Base-by-base conservation (phyloP, 169 alveolate species). In the Eimeria acervulina region DNA sequence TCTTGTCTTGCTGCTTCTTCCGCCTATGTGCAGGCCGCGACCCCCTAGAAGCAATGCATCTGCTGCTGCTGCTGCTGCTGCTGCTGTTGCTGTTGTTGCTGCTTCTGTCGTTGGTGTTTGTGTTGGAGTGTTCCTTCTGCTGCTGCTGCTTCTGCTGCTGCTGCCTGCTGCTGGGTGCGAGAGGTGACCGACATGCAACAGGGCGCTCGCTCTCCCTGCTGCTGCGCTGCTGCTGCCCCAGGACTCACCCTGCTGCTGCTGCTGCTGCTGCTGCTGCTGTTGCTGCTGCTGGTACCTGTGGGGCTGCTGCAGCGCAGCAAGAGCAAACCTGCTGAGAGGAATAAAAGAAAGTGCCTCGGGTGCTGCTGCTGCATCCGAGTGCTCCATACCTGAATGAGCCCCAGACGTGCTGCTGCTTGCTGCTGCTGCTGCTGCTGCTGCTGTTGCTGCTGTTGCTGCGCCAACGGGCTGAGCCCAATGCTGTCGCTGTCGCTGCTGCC, bases 11-110 rank as follows among this genome's bases (percentile, higher is more conserved):
- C 81, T 70, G 81, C 42, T 17, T 70, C 66, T 19, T 55, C 66
- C 12, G 10, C 15, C 51, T n/a, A 13, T 12, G 7, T 70, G 81
- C 42, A 70, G 81, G 17, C 42, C 8, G 42, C 81, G 81, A 70
- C 42, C 38, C 8, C 51, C 51, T 10, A 70, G 42, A 4, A 55
- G 66, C 17, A 55, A 55, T 19, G 66, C 66, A 55, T 55, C 66
- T 55, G 66, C 66, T 55, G 66, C 81, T 28, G 81, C 81, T 70
- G 51, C 81, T 36, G 81, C 44, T 28, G 81, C 66, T 55, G 66
- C 66, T 13, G 66, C 17, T 13, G n/a, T 19, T 55, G 17, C 66
- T 55, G n/a, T 19, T 55, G 66, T 12, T 47, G 55, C 55, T 47
- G 55, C 55, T 47, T 5, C 55, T 47, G 55, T 12, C 12, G 55